Base-by-base conservation (phyloP, 2,329 filamentous ascomycete genomes). In the Talaromyces amestolkiae region DNA sequence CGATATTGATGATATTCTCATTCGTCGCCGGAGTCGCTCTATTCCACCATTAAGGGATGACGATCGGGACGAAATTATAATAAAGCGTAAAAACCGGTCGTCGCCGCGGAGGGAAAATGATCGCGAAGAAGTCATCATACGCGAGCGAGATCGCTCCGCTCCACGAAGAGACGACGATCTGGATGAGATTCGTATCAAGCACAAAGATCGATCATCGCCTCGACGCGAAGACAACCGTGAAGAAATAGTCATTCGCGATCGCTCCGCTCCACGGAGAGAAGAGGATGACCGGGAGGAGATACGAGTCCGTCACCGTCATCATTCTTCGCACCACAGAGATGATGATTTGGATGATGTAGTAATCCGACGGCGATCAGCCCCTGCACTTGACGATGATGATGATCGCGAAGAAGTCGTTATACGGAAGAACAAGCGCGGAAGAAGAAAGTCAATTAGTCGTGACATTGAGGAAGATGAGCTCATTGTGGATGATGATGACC, bases 1-100 rank as follows among this genome's bases (percentile, higher is more conserved):
- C 37, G 64, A 65, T 5, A 33, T 43, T 43, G 64, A 65, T 3
- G 66, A 67, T 45, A 37, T 61, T 35, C 17, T 59, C 33, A 45
- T 64, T 62, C 56, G 66, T 53, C 64, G 62, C 15, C 62, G 61
- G 13, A 58, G 63, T 53, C 65, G 58, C n/a, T 67, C 65, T 27
- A 47, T 67, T 33, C 56, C 37, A 35, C 61, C 58, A 8, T 15
- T 27, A 3, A 59, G 35, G 17, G 56, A 66, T 27, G 54, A 64
- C 6, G 39, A 54, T n/a, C 56, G 35, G 17, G 61, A 66, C 27
- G 65, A 67, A 10, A 33, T 64, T 33, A 11, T 41, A 13, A 47
- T 65, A 15, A 63, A 61, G 37, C 61, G 51, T 31, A 43, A 22
- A 3, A 39, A 33, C 11, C 64, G 59, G 3, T 39, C 41, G 2